Evolutionary conservation across 345 rosid species (phyloP).

Genomic region (Linum usitatissimum): DNA sequence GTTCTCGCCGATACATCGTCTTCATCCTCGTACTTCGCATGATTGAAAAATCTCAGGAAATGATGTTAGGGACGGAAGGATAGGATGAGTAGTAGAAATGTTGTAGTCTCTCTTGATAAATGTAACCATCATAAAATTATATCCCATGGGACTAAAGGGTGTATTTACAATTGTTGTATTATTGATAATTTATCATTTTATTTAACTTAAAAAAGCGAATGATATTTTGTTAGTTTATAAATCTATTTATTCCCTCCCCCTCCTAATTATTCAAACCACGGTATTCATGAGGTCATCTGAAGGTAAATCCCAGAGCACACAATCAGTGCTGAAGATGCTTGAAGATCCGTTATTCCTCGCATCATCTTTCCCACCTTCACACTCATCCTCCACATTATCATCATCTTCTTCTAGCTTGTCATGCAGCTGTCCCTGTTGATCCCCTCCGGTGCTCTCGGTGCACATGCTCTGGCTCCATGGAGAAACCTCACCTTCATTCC

Average conservation of each 20-base stretch:
- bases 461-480: slow-evolving; percentile 50
- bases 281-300: slow-evolving; percentile 67
- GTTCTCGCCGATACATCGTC: slow-evolving; percentile 92
- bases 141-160: neutral
- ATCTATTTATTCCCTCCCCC: neutral
- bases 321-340: slow-evolving; percentile 53
- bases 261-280: slow-evolving; percentile 23
- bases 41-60: slow-evolving; percentile 15
- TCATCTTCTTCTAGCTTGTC: slow-evolving; percentile 35
- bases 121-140: too few species aligned
- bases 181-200: too few species aligned
- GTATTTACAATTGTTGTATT: neutral
- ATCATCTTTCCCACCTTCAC: slow-evolving; percentile 39
- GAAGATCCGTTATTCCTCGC: slow-evolving; percentile 25
- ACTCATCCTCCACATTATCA: slow-evolving; percentile 38
- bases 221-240: neutral
- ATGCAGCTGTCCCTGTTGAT: slow-evolving; percentile 26
- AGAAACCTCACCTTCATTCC: slow-evolving; percentile 44
- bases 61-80: neutral
- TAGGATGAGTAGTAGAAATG: neutral
- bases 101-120: neutral
- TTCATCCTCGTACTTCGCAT: slow-evolving; percentile 89
- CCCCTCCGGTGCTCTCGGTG: slow-evolving; percentile 33
- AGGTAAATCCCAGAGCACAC: slow-evolving; percentile 74
- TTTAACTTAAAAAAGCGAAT: neutral